Evolutionary conservation across 352 stramenopile genomes (phyloP).

Genomic region (Globisporangium parvum): DNA sequence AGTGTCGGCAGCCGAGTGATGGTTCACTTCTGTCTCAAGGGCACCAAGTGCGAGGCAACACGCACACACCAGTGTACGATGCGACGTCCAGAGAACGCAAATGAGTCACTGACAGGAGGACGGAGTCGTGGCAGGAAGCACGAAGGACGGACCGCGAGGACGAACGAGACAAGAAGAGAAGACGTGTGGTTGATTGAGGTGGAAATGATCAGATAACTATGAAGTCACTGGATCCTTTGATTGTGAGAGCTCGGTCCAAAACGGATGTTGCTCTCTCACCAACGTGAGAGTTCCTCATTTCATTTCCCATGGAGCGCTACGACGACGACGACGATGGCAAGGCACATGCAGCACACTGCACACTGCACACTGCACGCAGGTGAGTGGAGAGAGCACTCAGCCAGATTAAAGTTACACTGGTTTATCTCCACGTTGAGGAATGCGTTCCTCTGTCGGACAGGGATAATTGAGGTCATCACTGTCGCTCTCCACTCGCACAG

Average conservation of each 20-base stretch:
- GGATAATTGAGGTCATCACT: conserved; percentile 86
- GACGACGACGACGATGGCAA: background rate
- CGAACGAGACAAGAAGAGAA: background rate
- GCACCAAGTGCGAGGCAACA: too few relatives aligned
- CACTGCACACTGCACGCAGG: too few relatives aligned
- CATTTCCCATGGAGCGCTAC: conserved; percentile 21
- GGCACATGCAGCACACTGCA: too few relatives aligned
- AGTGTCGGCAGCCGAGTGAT: too few relatives aligned
- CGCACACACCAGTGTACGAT: too few relatives aligned
- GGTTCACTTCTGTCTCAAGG: too few relatives aligned
- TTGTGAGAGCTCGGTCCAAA: conserved; percentile 68
- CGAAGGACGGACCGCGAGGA: too few relatives aligned
- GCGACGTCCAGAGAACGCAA: too few relatives aligned
- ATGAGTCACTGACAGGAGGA: too few relatives aligned
- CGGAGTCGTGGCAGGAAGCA: too few relatives aligned
- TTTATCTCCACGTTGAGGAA: conserved; percentile 81
- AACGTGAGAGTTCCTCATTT: conserved; percentile 67
- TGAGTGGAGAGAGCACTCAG: conserved; percentile 59
- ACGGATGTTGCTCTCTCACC: conserved; percentile 66
- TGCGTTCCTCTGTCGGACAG: conserved; percentile 85
- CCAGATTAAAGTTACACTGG: conserved; percentile 86
- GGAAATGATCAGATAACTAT: conserved; percentile 84
- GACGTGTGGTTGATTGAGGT: background rate
- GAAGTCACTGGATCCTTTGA: conserved; percentile 85
- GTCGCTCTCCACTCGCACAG: conserved; percentile 37